These are phyloP conservation scores for Verticillium albo-atrum DNA, from an alignment of 2,329 filamentous ascomycete genomes.

Conservation along the genomic window DNA sequence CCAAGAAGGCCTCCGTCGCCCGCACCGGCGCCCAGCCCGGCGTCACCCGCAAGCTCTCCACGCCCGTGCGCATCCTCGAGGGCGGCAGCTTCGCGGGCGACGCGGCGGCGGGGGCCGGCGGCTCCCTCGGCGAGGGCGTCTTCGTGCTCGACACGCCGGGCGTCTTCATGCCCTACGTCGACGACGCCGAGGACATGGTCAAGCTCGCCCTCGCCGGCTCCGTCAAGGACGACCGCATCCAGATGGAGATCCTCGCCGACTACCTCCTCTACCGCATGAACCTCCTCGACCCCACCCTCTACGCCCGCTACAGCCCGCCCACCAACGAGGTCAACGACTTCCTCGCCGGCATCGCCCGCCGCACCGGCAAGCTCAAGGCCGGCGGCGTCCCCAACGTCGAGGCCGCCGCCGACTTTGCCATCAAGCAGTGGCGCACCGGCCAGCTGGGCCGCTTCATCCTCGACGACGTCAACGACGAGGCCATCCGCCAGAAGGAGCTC, in stretches of 20 bases:
- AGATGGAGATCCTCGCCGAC: conserved; percentile 74
- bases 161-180: conserved; percentile 90
- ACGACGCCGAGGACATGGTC: conserved; percentile 82
- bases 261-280: conserved; percentile 89
- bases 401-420: conserved; percentile 71
- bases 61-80: conserved; percentile 70
- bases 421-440: conserved; percentile 79
- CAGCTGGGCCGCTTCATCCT: conserved; percentile 72
- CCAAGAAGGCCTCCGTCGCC: conserved; percentile 60
- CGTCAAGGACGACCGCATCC: conserved; percentile 84
- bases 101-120: conserved; percentile 17
- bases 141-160: conserved; percentile 91
- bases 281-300: conserved; percentile 54
- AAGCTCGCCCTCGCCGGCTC: conserved; percentile 89
- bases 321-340: conserved; percentile 82
- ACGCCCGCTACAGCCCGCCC: conserved; percentile 58
- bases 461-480: conserved; percentile 65
- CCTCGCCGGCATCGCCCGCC: conserved; percentile 64
- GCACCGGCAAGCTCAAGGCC: conserved; percentile 70
- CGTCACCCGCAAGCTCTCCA: conserved; percentile 80
- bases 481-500: conserved; percentile 44
- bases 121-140: conserved; percentile 52
- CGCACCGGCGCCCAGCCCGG: conserved; percentile 83
- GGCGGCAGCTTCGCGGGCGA: conserved; percentile 4
- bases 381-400: conserved; percentile 69